Conservation (phyloP, 352 stramenopile genomes). For the Phytophthora cajani region DNA sequence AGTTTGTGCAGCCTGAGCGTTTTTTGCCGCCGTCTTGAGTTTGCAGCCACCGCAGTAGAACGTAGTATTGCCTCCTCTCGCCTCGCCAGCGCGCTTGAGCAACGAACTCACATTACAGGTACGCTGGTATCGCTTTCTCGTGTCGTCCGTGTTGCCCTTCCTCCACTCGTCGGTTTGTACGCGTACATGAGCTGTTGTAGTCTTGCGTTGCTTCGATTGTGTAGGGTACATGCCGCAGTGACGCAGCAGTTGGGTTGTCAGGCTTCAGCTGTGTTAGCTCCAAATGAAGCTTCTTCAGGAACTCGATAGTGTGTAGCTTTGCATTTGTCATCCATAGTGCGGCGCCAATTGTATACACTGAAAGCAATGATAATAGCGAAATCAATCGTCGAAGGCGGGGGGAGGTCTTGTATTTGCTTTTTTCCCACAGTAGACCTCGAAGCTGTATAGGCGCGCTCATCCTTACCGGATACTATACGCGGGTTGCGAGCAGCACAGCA, state of each 20-base stretch:
- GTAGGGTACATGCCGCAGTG: not conserved
- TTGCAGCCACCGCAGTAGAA: conserved; percentile 10
- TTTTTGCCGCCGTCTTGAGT: not conserved
- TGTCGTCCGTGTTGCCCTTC: not conserved
- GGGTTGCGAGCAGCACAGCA: not conserved
- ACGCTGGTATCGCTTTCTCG: too few relatives aligned
- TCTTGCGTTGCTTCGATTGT: not conserved
- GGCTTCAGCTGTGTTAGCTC: not conserved
- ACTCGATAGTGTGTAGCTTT: not conserved
- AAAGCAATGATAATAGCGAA: not conserved
- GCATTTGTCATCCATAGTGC: not conserved
- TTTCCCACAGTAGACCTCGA: not conserved
- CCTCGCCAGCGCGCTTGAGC: not conserved
- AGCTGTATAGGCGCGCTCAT: not conserved
- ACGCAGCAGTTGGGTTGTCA: not conserved
- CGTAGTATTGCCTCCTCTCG: conserved; percentile 1
- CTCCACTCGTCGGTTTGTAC: not conserved
- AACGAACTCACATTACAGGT: too few relatives aligned
- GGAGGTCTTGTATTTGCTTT: not conserved
- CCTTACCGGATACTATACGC: too few relatives aligned
- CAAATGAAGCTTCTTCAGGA: not conserved
- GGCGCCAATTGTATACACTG: not conserved
- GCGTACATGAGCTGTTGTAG: not conserved
- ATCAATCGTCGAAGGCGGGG: not conserved
- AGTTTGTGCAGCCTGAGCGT: not conserved